phyloP scores from a whole-genome alignment of 371 early-diverging fungal species.

The Mucor saturninus region DNA sequence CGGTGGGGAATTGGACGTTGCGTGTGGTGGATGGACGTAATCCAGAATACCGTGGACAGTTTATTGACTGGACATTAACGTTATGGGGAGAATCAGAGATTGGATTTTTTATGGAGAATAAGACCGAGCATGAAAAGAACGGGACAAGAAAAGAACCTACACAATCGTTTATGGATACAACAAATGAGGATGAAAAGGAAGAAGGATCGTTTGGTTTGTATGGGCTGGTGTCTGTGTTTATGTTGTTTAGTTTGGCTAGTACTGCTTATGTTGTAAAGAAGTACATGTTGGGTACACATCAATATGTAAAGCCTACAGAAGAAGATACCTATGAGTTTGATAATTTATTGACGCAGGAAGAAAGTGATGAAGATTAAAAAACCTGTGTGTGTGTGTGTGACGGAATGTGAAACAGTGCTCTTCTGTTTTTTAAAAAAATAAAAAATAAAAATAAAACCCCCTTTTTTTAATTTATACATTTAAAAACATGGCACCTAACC shows the following conservation, averaged over 20 bases:
- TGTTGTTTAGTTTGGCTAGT: conserved; percentile 16
- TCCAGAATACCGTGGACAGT: conserved; percentile 47
- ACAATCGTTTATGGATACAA: conserved; percentile 7
- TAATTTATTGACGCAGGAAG: conserved; percentile 10
- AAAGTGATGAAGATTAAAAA: conserved; percentile 2
- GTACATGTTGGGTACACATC: conserved; percentile 9
- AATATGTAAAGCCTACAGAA: conserved; percentile 3
- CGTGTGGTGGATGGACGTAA: conserved; percentile 60
- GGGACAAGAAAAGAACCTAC: neutral
- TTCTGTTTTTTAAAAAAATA: neutral
- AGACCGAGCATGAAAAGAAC: too few relatives aligned
- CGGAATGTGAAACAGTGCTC: neutral
- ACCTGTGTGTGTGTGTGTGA: neutral
- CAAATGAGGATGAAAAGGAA: neutral
- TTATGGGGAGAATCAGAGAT: conserved; percentile 68
- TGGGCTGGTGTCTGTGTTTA: conserved; percentile 9
- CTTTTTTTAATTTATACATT: conserved; percentile 1
- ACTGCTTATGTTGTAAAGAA: conserved; percentile 22
- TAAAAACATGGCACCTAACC: conserved; percentile 55
- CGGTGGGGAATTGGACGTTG: conserved; percentile 82
- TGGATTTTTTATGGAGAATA: neutral
- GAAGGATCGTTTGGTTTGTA: conserved; percentile 2
- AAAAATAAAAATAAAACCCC: neutral
- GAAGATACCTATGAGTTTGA: conserved; percentile 29
- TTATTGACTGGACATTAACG: conserved; percentile 68